Evolutionary conservation across 2,329 filamentous ascomycete genomes (phyloP), one percentile per base, ranked within the genome.

Genomic region (Teratosphaeriaceae sp.): DNA sequence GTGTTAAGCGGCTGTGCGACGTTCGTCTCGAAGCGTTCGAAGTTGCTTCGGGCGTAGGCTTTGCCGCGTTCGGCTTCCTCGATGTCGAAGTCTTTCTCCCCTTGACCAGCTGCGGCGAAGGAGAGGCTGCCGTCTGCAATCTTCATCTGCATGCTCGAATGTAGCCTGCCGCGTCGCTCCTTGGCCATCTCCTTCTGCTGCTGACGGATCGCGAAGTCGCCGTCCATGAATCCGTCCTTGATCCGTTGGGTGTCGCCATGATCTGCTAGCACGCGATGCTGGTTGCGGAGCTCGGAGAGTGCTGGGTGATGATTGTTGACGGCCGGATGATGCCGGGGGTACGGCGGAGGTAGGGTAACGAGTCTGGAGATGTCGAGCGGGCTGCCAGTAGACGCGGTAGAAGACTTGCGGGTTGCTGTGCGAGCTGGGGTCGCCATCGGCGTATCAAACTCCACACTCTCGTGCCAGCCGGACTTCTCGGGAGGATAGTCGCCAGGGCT

Each of bases 291-390:
- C 1, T 80, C 75, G 0, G 83, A 76, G n/a, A 98, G 75, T 51
- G 94, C 84, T 0, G 92, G 92, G 59, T 98, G 92, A 54, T 80
- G 94, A 59, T 97, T 98, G 63, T 94, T 96, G 13, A 97, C 86
- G 0, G 92, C 92, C 7, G 92, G 92, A 56, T 97, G 85, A 58
- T 97, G 90, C 6, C 90, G 82, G 1, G 92, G 92, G 62, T 94
- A 97, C 2, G 92, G 86, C 1, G 92, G 92, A 7, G 92, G 92
- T 22, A 98, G 73, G 0, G 92, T 96, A 3, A 98, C 85, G 1
- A 98, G 78, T 21, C 92, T 78, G 3, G 92, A 97, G 20, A 97
- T 84, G 58, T 98, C 90, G 3, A 97, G 68, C 45, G 60, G 40
- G 45, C 55, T 51, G 6, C 53, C 20, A 16, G 46, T 47, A 21